These are phyloP conservation scores for Kodamaea ohmeri DNA, from an alignment of 1,139 yeast species.

Conservation along the genomic window DNA sequence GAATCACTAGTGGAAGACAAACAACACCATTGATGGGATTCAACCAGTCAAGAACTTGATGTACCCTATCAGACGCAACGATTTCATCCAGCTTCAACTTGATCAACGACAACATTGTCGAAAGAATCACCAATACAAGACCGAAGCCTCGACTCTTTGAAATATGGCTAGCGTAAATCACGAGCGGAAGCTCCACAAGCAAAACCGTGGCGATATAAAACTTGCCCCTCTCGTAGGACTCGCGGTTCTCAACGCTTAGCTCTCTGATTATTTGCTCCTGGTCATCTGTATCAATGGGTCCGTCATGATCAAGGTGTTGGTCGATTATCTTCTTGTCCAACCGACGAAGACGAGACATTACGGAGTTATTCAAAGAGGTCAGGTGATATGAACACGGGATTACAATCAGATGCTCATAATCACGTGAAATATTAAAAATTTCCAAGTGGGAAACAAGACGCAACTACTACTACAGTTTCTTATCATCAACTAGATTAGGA, in stretches of 20 bases:
- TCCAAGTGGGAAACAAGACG: too few species aligned
- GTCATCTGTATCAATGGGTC: constrained; percentile 16
- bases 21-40: constrained; percentile 12
- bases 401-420: too few species aligned
- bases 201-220: constrained; percentile 12
- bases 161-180: constrained; percentile 11
- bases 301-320: constrained; percentile 9
- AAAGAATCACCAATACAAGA: constrained; percentile 11
- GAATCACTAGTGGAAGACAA: constrained; percentile 13
- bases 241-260: constrained; percentile 12
- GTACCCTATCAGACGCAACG: not conserved
- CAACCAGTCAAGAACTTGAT: constrained; percentile 3
- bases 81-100: constrained; percentile 10
- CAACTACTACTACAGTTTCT: too few species aligned
- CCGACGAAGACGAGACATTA: constrained; percentile 16
- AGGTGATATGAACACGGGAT: too few species aligned
- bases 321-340: constrained; percentile 16
- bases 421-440: too few species aligned
- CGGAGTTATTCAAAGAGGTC: too few species aligned
- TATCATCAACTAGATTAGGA: too few species aligned
- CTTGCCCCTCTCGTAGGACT: constrained; percentile 10
- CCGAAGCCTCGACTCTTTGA: constrained; percentile 10
- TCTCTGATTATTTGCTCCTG: constrained; percentile 14
- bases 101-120: constrained; percentile 10
- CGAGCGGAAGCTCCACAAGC: constrained; percentile 15